Conservation (phyloP, 2,329 filamentous ascomycete genomes). For the Botrytis galanthina region DNA sequence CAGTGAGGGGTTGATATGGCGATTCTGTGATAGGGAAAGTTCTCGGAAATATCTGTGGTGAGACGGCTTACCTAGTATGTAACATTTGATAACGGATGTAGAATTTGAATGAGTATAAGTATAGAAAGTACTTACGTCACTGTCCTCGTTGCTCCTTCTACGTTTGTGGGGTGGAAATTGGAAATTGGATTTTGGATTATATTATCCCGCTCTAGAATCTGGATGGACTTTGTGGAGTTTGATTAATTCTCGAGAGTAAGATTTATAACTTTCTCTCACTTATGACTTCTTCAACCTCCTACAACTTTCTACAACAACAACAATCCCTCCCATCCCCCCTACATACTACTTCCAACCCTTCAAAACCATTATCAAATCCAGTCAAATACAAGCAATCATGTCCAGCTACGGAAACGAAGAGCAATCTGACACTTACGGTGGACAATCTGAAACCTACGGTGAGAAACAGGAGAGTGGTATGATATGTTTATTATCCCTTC, state of each 20-base stretch:
- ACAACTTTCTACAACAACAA: neutral
- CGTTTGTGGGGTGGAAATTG: neutral
- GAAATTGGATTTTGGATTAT: neutral
- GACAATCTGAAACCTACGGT: neutral
- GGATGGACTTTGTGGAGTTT: too few relatives aligned
- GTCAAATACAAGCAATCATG: neutral
- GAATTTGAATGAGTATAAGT: neutral
- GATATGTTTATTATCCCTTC: neutral
- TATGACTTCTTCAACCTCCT: neutral
- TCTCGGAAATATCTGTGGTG: neutral
- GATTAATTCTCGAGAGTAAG: neutral
- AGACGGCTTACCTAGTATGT: neutral
- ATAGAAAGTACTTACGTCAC: neutral
- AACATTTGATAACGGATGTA: neutral
- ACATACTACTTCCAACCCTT: neutral
- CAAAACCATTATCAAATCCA: too few relatives aligned
- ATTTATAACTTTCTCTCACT: neutral
- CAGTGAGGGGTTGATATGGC: neutral
- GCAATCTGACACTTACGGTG: constrained; percentile 3
- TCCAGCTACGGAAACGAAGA: constrained; percentile 8
- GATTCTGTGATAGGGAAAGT: neutral
- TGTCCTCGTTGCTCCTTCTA: neutral
- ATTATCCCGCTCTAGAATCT: neutral
- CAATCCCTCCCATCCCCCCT: neutral
- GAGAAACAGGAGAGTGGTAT: constrained; percentile 8